Base-by-base conservation (phyloP, 2,329 filamentous ascomycete genomes). In the Ceratocystis papillata region DNA sequence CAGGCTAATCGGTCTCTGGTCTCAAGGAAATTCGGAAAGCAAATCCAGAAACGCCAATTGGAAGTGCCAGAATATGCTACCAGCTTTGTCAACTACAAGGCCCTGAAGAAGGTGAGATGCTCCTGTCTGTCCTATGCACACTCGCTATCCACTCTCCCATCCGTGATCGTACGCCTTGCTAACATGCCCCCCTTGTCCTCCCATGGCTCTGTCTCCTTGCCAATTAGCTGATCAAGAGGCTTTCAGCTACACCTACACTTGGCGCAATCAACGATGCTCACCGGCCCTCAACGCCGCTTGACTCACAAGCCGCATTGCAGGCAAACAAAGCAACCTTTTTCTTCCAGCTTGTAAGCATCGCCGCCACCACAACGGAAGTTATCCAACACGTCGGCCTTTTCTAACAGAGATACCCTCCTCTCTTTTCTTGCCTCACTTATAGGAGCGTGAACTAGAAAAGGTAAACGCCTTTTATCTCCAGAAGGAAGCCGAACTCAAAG, bases 71-170 rank as follows among this genome's bases (percentile, higher is more conserved):
- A 99, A 83, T 99, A 99, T 87, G 93, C 94, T 69, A 91, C 93
- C 70, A 96, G 92, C 78, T 99, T 99, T 75, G 92, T 97, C 72
- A 96, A 99, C 78, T 99, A 99, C 81, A 99, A 99, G 79, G 92
- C 91, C 68, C 81, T 99, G 72, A 99, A 99, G 78, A 97, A 97
- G 90, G 94, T 96, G 74, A 69, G 77, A 30, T n/a, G 5, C 12
- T 37, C n/a, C 1, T 30, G 28, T 59, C 55, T 20, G 15, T 37
- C 15, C 48, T 25, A 20, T n/a, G 25, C 30, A 41, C 10, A 41
- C 37, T 41, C 10, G 1, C 37, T 12, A 15, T 12, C 37, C 37
- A 41, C 37, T 41, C 37, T 41, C 37, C 37, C 37, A 15, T 41
- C 37, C 10, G 12, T 12, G 37, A 12, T 12, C 37, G 15, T 33